Conservation (phyloP, 805 yeast genomes). For the Wickerhamomyces hampshirensis region DNA sequence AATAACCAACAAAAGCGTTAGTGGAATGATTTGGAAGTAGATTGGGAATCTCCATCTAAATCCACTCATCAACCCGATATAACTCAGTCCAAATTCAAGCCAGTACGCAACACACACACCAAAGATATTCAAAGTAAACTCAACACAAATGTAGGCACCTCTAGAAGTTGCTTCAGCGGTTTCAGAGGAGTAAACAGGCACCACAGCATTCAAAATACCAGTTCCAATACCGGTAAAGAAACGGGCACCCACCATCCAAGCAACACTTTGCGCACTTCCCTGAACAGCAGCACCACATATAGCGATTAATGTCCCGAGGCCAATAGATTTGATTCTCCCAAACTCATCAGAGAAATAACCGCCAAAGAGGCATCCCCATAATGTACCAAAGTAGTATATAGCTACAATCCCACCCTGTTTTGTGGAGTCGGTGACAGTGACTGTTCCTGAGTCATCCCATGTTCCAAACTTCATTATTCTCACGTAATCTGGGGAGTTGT, state of each 20-base stretch:
- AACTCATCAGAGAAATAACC: constrained; percentile 5
- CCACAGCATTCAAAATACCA: constrained; percentile 3
- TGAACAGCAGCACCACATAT: constrained; percentile 3
- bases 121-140: constrained; percentile 4
- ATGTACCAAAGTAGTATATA: constrained; percentile 3
- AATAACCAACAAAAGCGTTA: background rate
- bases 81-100: constrained; percentile 2
- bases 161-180: constrained; percentile 3
- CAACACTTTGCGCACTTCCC: constrained; percentile 1
- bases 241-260: constrained; percentile 4
- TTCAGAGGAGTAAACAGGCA: constrained; percentile 3
- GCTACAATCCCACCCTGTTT: constrained; percentile 5
- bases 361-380: constrained; percentile 4
- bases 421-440: constrained; percentile 3
- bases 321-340: constrained; percentile 5
- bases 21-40: constrained; percentile 3
- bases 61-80: constrained; percentile 4
- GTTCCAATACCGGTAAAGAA: constrained; percentile 5
- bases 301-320: constrained; percentile 1
- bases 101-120: constrained; percentile 4
- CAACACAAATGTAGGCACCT: constrained; percentile 4
- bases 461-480: constrained; percentile 4
- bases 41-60: constrained; percentile 6
- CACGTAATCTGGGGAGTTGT: constrained; percentile 4
- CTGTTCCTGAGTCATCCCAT: constrained; percentile 3